These are phyloP conservation scores for Botryotinia globosa DNA, from an alignment of 2,329 filamentous ascomycete genomes.

Conservation along the genomic window DNA sequence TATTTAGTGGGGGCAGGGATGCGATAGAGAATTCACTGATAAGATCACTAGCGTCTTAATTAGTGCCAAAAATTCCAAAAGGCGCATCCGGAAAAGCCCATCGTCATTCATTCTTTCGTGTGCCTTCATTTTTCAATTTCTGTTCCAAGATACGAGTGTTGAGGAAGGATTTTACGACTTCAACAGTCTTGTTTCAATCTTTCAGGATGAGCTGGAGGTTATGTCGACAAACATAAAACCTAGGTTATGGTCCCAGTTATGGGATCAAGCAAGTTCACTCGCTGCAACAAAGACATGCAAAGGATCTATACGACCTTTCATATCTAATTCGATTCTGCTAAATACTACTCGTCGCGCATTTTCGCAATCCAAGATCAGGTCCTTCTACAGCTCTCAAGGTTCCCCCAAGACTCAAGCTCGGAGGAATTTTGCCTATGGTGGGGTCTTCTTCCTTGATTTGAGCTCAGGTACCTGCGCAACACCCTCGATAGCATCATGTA, in stretches of 20 bases:
- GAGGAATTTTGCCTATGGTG: conserved; percentile 53
- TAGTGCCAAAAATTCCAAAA: conserved; percentile 20
- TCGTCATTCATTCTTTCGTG: conserved; percentile 12
- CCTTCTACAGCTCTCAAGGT: conserved; percentile 39
- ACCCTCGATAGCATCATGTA: conserved; percentile 33
- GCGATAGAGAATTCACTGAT: conserved; percentile 18
- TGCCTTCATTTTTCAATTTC: conserved; percentile 14
- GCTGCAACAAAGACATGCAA: conserved; percentile 26
- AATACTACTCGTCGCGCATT: conserved; percentile 25
- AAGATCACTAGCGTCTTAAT: conserved; percentile 21
- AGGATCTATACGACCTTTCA: conserved; percentile 21
- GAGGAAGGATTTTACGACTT: conserved; percentile 25
- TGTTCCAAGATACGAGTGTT: not conserved
- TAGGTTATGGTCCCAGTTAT: conserved; percentile 46
- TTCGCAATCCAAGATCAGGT: conserved; percentile 26
- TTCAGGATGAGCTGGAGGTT: conserved; percentile 45
- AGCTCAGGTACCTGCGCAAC: conserved; percentile 41
- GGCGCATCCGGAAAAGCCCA: conserved; percentile 18
- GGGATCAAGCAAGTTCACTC: conserved; percentile 35
- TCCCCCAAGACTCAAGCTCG: conserved; percentile 42
- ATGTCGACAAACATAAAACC: conserved; percentile 48
- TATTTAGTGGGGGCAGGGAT: conserved; percentile 19
- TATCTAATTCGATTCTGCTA: conserved; percentile 21
- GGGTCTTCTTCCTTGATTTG: conserved; percentile 51
- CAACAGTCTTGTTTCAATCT: conserved; percentile 30